phyloP scores from a whole-genome alignment of 345 rosid genomes.

The Populus euphratica region DNA sequence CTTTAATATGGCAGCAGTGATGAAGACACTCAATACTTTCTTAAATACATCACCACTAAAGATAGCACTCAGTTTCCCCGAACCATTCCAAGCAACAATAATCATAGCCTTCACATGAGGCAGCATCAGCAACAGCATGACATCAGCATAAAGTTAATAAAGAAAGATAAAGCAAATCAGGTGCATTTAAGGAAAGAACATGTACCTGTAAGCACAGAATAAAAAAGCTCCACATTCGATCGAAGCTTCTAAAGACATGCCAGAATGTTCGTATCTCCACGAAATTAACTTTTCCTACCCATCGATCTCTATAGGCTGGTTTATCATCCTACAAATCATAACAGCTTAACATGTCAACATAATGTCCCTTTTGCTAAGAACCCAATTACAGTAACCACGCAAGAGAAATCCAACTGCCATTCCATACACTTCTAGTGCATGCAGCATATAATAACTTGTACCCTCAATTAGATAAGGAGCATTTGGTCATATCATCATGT shows the following conservation, averaged over 20 bases:
- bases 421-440: background rate
- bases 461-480: background rate
- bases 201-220: constrained; percentile 85
- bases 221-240: constrained; percentile 98
- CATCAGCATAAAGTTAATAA: constrained; percentile 8
- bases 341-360: background rate
- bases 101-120: constrained; percentile 68
- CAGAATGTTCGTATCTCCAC: constrained; percentile 97
- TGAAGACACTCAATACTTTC: constrained; percentile 84
- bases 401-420: background rate
- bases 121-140: constrained; percentile 21
- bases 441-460: background rate
- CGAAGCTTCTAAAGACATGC: constrained; percentile 98
- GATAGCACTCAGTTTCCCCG: constrained; percentile 51
- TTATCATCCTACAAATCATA: constrained; percentile 58
- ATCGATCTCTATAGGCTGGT: constrained; percentile 54
- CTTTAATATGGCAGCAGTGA: constrained; percentile 94
- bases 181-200: background rate
- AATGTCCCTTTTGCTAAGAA: background rate
- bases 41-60: constrained; percentile 61
- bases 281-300: constrained; percentile 97
- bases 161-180: background rate
- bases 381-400: background rate
- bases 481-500: background rate
- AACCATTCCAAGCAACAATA: constrained; percentile 89